Conservation (phyloP, 768 basidiomycete genomes). For the Psilocybe azurescens region DNA sequence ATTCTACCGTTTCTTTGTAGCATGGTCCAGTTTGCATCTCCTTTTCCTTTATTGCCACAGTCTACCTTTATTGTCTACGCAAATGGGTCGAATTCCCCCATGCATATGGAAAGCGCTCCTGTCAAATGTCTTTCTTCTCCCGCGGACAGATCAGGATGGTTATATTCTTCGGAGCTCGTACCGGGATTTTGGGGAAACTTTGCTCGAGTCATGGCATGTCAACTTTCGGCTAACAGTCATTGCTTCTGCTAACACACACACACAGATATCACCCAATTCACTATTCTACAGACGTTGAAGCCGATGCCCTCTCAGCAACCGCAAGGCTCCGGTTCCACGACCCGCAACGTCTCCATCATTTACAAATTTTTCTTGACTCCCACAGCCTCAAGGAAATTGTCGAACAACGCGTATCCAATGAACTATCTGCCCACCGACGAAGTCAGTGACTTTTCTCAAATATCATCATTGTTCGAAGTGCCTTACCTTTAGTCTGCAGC, state of each 20-base stretch:
- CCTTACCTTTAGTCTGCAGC: not conserved
- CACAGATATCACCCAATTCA: conserved; percentile 55
- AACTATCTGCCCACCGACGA: not conserved
- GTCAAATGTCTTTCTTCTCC: conserved; percentile 32
- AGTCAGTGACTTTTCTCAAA: not conserved
- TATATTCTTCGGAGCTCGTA: conserved; percentile 53
- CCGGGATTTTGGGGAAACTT: conserved; percentile 56
- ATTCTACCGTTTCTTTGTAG: conserved; percentile 19
- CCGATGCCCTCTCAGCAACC: conserved; percentile 12
- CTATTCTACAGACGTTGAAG: conserved; percentile 53
- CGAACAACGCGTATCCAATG: not conserved
- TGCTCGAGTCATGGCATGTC: conserved; percentile 47
- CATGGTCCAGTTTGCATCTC: conserved; percentile 54
- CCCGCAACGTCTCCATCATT: conserved; percentile 25
- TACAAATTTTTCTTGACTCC: conserved; percentile 23
- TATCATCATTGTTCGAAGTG: not conserved
- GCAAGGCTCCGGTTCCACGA: not conserved
- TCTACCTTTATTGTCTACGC: conserved; percentile 52
- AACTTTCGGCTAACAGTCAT: not conserved
- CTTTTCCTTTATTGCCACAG: conserved; percentile 44
- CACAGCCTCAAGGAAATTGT: not conserved
- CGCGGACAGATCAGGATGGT: conserved; percentile 29
- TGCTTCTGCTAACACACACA: not conserved
- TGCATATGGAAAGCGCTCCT: conserved; percentile 48
- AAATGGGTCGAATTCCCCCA: conserved; percentile 38